These are phyloP conservation scores for Carex arenaria DNA, from an alignment of 202 grass and related monocot genomes.

Conservation along the genomic window DNA sequence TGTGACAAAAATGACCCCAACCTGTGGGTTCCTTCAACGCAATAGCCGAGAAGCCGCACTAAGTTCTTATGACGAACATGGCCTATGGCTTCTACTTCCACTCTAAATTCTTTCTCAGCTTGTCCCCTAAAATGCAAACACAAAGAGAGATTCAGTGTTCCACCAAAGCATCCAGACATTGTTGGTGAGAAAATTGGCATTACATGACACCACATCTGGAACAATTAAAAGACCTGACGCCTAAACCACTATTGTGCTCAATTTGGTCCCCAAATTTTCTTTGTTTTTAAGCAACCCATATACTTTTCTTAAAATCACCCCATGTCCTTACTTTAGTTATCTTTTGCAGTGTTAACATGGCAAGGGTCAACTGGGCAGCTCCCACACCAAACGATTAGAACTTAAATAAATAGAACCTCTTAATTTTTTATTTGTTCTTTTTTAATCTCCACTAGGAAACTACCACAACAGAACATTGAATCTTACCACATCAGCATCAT, in stretches of 20 bases:
- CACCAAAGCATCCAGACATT: not conserved
- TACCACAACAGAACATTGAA: not conserved
- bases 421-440: not conserved
- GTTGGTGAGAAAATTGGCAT: not conserved
- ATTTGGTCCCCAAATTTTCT: not conserved
- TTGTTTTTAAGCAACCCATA: not conserved
- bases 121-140: constrained; percentile 28
- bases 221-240: not conserved
- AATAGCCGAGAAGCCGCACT: constrained; percentile 35
- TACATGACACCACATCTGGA: not conserved
- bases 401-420: not conserved
- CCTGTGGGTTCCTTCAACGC: constrained; percentile 35
- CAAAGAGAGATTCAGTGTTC: not conserved
- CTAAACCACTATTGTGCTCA: not conserved
- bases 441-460: constrained; percentile 5
- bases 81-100: constrained; percentile 38
- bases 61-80: constrained; percentile 38
- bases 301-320: not conserved
- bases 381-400: not conserved
- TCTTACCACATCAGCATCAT: constrained; percentile 11
- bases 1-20: constrained; percentile 11
- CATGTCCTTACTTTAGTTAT: not conserved
- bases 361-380: not conserved
- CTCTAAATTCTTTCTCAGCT: constrained; percentile 39
- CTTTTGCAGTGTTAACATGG: not conserved